phyloP scores from a whole-genome alignment of 2,329 filamentous ascomycete species.

The Colletotrichum sp. region DNA sequence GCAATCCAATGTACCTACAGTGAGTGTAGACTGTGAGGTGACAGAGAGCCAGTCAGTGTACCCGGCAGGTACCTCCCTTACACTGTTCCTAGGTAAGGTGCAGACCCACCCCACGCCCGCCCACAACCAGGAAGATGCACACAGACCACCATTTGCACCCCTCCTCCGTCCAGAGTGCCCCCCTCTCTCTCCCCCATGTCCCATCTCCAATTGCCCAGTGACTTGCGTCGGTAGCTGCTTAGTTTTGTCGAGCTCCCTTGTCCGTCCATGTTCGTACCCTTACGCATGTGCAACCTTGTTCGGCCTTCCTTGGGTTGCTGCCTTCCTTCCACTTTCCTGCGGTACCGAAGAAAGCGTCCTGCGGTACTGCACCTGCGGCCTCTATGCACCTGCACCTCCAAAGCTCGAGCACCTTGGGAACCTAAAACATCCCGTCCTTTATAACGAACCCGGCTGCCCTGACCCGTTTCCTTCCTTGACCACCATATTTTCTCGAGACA shows the following conservation, averaged over 20 bases:
- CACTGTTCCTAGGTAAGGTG: not conserved
- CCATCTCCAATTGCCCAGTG: not conserved
- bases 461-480: not conserved
- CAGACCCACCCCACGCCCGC: not conserved
- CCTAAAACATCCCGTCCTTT: conserved; percentile 3
- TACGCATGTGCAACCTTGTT: not conserved
- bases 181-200: not conserved
- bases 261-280: not conserved
- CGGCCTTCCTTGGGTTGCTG: not conserved
- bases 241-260: not conserved
- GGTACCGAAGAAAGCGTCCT: not conserved
- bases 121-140: not conserved
- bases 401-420: conserved; percentile 5
- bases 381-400: not conserved
- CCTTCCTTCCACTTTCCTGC: not conserved
- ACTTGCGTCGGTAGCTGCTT: not conserved
- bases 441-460: conserved; percentile 1
- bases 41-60: not conserved
- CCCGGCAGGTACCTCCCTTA: not conserved
- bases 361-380: not conserved
- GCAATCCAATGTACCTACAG: not conserved
- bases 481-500: not conserved
- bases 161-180: not conserved
- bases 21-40: not conserved
- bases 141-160: conserved; percentile 3